Conservation (phyloP, 2,329 filamentous ascomycete genomes). For the Pseudogymnoascus sp. region DNA sequence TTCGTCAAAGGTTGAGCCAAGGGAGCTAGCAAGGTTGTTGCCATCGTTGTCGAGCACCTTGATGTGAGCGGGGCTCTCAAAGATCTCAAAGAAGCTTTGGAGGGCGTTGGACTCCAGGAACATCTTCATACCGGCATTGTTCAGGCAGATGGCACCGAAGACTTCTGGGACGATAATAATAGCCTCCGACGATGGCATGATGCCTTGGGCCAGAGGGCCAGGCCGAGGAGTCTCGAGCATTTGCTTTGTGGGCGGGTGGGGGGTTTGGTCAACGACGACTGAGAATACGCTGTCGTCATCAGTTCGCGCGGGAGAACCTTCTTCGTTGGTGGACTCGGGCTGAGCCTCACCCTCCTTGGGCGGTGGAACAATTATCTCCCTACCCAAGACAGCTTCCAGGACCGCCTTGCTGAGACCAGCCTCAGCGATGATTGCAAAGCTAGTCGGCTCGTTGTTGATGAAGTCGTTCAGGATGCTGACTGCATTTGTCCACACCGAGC, state of each 20-base stretch:
- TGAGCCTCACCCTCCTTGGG: conserved; percentile 20
- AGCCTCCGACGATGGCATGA: conserved; percentile 80
- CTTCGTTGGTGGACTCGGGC: conserved; percentile 26
- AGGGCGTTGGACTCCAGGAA: conserved; percentile 78
- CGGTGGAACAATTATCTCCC: conserved; percentile 25
- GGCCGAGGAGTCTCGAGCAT: conserved; percentile 40
- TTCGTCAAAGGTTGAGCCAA: conserved; percentile 87
- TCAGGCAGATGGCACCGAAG: conserved; percentile 89
- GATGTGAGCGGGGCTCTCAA: conserved; percentile 84
- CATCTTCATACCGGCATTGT: conserved; percentile 76
- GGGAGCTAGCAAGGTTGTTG: conserved; percentile 58
- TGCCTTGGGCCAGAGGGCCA: conserved; percentile 54
- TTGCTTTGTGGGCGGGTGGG: conserved; percentile 47
- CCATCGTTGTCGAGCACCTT: conserved; percentile 71
- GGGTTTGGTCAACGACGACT: conserved; percentile 30
- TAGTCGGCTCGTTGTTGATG: conserved; percentile 97
- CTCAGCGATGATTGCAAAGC: conserved; percentile 91
- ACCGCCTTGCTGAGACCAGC: conserved; percentile 83
- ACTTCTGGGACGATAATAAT: conserved; percentile 81
- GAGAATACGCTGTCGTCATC: conserved; percentile 24
- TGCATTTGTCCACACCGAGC: conserved; percentile 90
- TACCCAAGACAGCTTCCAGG: conserved; percentile 68
- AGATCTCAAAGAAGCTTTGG: conserved; percentile 89
- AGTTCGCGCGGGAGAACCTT: conserved; percentile 19
- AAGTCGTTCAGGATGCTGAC: conserved; percentile 90